Evolutionary conservation across 2,329 filamentous ascomycete genomes (phyloP), one percentile per base, ranked within the genome.

Genomic region (Mycosphaerella sp.): DNA sequence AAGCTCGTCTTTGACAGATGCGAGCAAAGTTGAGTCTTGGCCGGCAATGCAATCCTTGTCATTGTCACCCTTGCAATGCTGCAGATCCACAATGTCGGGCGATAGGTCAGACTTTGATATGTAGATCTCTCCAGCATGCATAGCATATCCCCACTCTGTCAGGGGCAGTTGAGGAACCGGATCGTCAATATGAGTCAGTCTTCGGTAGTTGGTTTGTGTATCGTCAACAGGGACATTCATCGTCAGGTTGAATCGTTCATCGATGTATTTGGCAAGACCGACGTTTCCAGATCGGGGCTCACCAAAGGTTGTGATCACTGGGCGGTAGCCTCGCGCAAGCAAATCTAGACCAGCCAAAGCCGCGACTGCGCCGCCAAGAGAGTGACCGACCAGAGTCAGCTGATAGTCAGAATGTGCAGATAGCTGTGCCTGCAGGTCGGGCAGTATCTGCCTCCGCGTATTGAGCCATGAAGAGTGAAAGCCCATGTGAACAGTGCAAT

Each of bases 401-500:
- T 82, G 74, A 64, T 95, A 92, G 23, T 80, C 74, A 0, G 87
- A 87, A 65, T 92, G 80, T 41, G 79, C 73, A 12, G 75, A 68
- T 23, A 79, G 75, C 4, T 88, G 74, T 4, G 74, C 71, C 51
- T 81, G 74, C 3, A 98, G 73, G 29, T 83, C 75, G 0, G 85
- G 80, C 12, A 95, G 70, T 29, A 98, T 81, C 2, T 79, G 73
- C 31, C 78, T 73, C 46, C 89, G 81, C 0, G 91, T 87, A 65
- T 84, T 83, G 48, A 79, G 75, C 92, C 93, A 98, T 0, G 89
- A 91, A 12, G 80, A 78, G 67, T 93, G 81, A 71, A 98, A 98
- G 14, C 93, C 93, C 56, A 83, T 84, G 69, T 98, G 93, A 1
- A 97, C 92, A 4, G 88, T 95, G 70, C 93, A 98, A 69, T 95